These are phyloP conservation scores for Xylaria hypoxylon DNA, from an alignment of 2,329 filamentous ascomycete species.

Conservation along the genomic window DNA sequence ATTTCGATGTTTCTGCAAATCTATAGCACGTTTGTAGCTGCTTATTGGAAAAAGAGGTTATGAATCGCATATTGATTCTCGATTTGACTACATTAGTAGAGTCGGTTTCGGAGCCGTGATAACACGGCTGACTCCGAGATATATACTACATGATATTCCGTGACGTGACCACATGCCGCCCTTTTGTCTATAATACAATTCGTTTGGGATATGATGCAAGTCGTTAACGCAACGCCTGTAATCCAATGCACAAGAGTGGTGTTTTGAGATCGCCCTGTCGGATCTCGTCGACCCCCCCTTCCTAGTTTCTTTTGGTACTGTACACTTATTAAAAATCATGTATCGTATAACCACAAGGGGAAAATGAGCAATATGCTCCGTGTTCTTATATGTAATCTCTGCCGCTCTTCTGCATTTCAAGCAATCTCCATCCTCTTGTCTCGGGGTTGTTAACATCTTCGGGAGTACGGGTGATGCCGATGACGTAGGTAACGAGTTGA, in stretches of 20 bases:
- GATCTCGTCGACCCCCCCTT: conserved; percentile 35
- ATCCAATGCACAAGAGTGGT: conserved; percentile 48
- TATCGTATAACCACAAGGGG: conserved; percentile 41
- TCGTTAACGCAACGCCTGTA: conserved; percentile 43
- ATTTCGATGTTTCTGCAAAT: neutral
- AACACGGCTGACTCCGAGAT: conserved; percentile 20
- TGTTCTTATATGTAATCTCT: conserved; percentile 77
- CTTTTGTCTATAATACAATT: conserved; percentile 50
- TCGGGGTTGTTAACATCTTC: conserved; percentile 98
- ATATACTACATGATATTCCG: conserved; percentile 37
- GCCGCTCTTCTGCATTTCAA: conserved; percentile 98
- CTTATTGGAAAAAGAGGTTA: neutral
- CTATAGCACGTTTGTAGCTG: neutral
- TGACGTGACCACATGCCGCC: conserved; percentile 38
- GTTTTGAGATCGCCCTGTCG: conserved; percentile 42
- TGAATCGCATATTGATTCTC: conserved; percentile 9
- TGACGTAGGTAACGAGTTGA: conserved; percentile 97
- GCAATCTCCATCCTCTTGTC: conserved; percentile 95
- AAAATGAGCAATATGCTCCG: conserved; percentile 18
- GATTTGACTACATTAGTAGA: conserved; percentile 19
- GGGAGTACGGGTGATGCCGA: conserved; percentile 91
- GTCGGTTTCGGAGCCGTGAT: conserved; percentile 19
- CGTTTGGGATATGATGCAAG: conserved; percentile 38
- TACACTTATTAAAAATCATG: conserved; percentile 49
- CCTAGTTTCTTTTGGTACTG: conserved; percentile 42